Evolutionary conservation across 768 basidiomycete species (phyloP).

Genomic region (Mycena amicta): DNA sequence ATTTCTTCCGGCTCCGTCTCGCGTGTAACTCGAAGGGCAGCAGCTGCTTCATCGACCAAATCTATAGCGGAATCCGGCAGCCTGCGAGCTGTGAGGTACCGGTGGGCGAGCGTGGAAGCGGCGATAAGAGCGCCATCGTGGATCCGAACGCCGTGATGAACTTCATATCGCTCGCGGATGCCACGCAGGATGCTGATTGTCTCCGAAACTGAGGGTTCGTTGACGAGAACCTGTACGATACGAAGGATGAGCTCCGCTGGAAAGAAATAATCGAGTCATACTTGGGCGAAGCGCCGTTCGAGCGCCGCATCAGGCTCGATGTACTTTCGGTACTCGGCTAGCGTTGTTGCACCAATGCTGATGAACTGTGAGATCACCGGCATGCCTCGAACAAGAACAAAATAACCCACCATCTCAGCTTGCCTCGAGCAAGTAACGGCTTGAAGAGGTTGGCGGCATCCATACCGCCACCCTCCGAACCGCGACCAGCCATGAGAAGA

Average conservation of each 20-base stretch:
- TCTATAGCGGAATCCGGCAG: constrained; percentile 90
- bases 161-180: constrained; percentile 89
- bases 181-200: constrained; percentile 94
- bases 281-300: constrained; percentile 90
- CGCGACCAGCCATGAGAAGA: constrained; percentile 89
- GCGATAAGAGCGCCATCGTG: constrained; percentile 85
- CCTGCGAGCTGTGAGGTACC: constrained; percentile 83
- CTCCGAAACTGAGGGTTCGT: constrained; percentile 87
- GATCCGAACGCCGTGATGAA: constrained; percentile 79
- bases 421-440: constrained; percentile 87
- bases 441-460: constrained; percentile 93
- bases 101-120: constrained; percentile 90
- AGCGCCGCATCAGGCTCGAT: constrained; percentile 92
- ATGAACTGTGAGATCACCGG: constrained; percentile 27
- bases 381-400: not conserved
- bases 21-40: constrained; percentile 86
- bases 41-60: constrained; percentile 89
- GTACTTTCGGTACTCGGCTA: constrained; percentile 89
- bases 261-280: too few species aligned
- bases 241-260: constrained; percentile 88
- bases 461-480: constrained; percentile 86
- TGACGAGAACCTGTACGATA: constrained; percentile 91
- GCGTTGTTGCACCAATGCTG: constrained; percentile 88
- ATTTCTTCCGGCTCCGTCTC: constrained; percentile 95
- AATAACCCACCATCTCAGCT: constrained; percentile 45